Evolutionary conservation across 805 yeast species (phyloP), one percentile per base, ranked within the genome.

Genomic region (Schwanniomyces sp.): DNA sequence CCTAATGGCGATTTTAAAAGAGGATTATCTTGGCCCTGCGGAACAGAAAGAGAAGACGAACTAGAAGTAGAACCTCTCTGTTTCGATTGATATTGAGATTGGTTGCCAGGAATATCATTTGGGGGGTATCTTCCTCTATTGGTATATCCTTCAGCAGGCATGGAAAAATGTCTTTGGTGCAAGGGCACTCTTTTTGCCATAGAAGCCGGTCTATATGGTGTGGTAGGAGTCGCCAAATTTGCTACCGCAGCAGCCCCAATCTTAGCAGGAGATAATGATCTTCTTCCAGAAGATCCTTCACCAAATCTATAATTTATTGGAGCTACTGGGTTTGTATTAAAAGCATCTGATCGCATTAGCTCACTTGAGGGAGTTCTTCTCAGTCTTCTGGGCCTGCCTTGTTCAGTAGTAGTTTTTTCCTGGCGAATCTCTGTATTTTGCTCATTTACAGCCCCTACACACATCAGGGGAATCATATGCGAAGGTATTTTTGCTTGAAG

Each of bases 201-300:
- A 11, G 41, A 45, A 8, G 52, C 50, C 17, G 51, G 38, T 36
- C 56, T 44, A 53, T 66, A 66, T 1, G 61, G 76, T 0, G 71
- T 63, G 9, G 67, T 57, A 11, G 76, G 77, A 14, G 65, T 60
- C 6, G 72, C 63, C 34, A 71, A 52, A 52, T 60, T 66, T 17
- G 88, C 85, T 1, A 85, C 87, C 1, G 90, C 89, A 18, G 76
- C 79, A 1, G 90, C 90, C 0, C 91, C 91, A 9, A 84, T 75
- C 54, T 81, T 82, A 1, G 89, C 86, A 0, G 91, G 91, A 1
- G 88, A 82, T 27, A 76, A 62, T 14, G 85, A 80, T 50, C 84
- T 63, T 50, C 66, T 49, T 40, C 43, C 34, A 7, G 52, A 32
- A 5, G 58, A 42, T n/a, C 62, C 55, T 34, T 67, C 61, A n/a